Evolutionary conservation across 306 rosid genomes (phyloP).

Genomic region (Acacia crassicarpa): DNA sequence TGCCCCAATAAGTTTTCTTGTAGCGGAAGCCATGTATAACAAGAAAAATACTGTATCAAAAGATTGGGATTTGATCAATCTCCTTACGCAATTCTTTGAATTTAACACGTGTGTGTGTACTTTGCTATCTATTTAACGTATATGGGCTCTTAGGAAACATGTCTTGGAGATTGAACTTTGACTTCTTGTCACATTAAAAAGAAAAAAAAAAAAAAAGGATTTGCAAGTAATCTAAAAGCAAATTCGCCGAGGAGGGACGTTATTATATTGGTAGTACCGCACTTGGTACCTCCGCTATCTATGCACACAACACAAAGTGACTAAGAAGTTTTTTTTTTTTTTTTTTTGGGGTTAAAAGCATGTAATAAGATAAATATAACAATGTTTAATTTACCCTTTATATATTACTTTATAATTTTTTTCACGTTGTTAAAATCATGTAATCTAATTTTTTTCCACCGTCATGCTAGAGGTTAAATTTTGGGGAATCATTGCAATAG

Average conservation of each 20-base stretch:
- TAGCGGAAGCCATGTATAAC: conserved; percentile 2
- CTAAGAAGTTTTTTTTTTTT: too few species aligned
- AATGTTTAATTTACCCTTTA: neutral
- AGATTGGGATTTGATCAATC: conserved; percentile 6
- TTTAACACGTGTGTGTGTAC: neutral
- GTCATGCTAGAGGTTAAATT: neutral
- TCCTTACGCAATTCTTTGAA: neutral
- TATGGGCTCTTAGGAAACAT: neutral
- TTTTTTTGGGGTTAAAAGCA: neutral
- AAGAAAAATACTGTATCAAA: conserved; percentile 7
- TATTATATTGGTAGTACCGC: neutral
- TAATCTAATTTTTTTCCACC: neutral
- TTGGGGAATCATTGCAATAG: neutral
- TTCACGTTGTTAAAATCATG: neutral
- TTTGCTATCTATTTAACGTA: too few species aligned
- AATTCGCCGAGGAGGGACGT: neutral
- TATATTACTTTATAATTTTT: neutral
- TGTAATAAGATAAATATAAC: neutral
- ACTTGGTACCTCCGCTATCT: neutral
- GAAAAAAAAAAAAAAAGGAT: neutral
- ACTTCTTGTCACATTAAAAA: too few species aligned
- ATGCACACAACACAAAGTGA: neutral
- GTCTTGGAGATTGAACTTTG: neutral
- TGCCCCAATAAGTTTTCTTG: conserved; percentile 11
- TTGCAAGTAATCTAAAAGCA: neutral